These are phyloP conservation scores for Aegle marmelos DNA, from an alignment of 345 rosid genomes.

Conservation along the genomic window DNA sequence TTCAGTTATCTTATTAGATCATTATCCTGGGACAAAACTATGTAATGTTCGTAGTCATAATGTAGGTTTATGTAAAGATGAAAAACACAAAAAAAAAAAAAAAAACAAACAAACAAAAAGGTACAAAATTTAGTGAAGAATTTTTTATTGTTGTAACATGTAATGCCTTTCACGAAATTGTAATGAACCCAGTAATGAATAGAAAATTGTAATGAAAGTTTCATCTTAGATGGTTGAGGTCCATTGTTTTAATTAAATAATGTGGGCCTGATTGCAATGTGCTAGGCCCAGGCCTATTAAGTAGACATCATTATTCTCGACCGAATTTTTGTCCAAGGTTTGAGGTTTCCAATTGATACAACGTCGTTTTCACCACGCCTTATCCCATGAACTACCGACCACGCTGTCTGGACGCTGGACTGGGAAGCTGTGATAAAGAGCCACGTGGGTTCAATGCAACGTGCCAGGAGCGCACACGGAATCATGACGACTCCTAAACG, in stretches of 20 bases:
- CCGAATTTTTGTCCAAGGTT: neutral
- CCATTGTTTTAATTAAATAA: no score
- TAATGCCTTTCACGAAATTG: neutral
- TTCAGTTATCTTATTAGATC: conserved; percentile 8
- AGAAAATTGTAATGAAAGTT: neutral
- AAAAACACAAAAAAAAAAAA: neutral
- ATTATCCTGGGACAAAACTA: neutral
- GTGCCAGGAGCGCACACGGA: neutral
- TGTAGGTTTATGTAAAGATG: neutral
- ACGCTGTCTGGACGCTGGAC: neutral
- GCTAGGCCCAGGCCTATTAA: neutral
- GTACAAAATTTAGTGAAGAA: neutral
- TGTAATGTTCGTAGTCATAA: no score
- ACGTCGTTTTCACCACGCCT: neutral
- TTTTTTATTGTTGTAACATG: neutral
- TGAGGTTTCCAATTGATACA: neutral
- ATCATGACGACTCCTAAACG: neutral
- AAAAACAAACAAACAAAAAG: no score
- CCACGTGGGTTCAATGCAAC: neutral
- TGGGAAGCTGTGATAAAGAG: neutral
- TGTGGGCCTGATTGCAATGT: no score
- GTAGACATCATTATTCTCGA: neutral
- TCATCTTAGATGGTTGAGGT: neutral
- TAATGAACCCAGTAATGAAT: neutral
- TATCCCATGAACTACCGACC: neutral